Base-by-base conservation (phyloP, 2,329 filamentous ascomycete genomes). In the Scedosporium aurantiacum region DNA sequence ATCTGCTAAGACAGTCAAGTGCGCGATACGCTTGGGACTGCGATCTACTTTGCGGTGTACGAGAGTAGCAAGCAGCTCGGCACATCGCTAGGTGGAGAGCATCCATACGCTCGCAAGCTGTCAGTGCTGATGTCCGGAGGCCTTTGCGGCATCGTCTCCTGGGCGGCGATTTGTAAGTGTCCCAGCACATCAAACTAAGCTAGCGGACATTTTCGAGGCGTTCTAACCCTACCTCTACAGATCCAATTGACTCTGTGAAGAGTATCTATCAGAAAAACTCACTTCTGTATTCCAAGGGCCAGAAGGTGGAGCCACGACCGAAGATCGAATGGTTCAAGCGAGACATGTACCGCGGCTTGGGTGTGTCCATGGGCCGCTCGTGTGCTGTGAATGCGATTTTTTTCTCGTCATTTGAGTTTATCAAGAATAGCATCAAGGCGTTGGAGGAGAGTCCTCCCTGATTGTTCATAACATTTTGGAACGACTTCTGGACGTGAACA, bases 41-140 rank as follows among this genome's bases (percentile, higher is more conserved):
- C 85, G 32, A 90, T 93, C 62, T 95, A 95, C 72, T 95, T 95
- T 70, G 90, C 89, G 76, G 92, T 90, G 32, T 95, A 95, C 71
- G 90, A 95, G 73, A 91, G 88, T 71, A 84, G 85, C 67, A 95
- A 95, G 70, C 90, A 94, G 71, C 75, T 93, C 25, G 81, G 91
- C 65, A 89, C 87, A 21, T 90, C 89, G 16, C 84, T 89, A 65
- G 84, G 82, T 50, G 82, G 88, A 57, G 87, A 88, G 65, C 82
- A 82, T 63, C 85, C 86, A 6, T 85, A 89, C n/a, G 90, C 88
- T 57, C 89, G 88, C 68, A 89, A 89, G n/a, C 72, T 90, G 61
- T 87, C 90, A 16, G 89, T 94, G 37, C 82, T 92, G 14, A 78
- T 87, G 57, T 89, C 90, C 21, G 91, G 91, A 60, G 90, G 88